phyloP scores from a whole-genome alignment of 331 rosid species.

The Quercus lobata region DNA sequence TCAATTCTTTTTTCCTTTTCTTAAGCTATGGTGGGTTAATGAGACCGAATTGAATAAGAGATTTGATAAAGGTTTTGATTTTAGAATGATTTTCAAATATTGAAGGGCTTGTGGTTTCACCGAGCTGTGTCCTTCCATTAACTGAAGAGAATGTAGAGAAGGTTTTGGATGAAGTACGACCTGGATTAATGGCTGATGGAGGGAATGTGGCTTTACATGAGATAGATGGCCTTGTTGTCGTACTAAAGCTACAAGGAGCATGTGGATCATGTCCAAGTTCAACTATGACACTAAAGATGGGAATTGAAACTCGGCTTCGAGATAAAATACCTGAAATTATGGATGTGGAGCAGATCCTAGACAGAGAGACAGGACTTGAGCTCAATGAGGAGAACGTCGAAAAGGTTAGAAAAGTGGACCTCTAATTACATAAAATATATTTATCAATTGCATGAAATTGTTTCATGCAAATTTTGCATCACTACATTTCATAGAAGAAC shows the following conservation, averaged over 20 bases:
- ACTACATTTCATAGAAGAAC: not conserved
- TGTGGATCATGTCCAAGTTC: slow-evolving; percentile 99
- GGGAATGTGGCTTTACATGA: slow-evolving; percentile 95
- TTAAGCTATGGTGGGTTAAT: not conserved
- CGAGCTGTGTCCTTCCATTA: slow-evolving; percentile 71
- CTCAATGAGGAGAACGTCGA: slow-evolving; percentile 78
- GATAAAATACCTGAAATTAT: slow-evolving; percentile 90
- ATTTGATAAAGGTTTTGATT: not conserved
- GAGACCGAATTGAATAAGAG: not conserved
- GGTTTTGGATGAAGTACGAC: slow-evolving; percentile 94
- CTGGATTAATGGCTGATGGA: slow-evolving; percentile 91
- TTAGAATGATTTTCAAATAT: slow-evolving; percentile 15
- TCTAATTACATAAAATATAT: not conserved
- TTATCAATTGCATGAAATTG: not conserved
- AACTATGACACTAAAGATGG: slow-evolving; percentile 91
- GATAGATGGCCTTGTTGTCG: slow-evolving; percentile 91
- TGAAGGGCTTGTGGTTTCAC: slow-evolving; percentile 70
- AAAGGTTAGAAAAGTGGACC: slow-evolving; percentile 41
- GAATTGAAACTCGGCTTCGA: slow-evolving; percentile 81
- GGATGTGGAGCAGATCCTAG: slow-evolving; percentile 84
- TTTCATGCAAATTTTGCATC: not conserved
- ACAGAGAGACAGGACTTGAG: slow-evolving; percentile 85
- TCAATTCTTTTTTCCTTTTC: too few relatives aligned
- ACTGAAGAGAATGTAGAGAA: slow-evolving; percentile 96
- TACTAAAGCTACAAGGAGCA: slow-evolving; percentile 94